Base-by-base conservation (phyloP, 768 basidiomycete genomes). In the Boletus bicolor region DNA sequence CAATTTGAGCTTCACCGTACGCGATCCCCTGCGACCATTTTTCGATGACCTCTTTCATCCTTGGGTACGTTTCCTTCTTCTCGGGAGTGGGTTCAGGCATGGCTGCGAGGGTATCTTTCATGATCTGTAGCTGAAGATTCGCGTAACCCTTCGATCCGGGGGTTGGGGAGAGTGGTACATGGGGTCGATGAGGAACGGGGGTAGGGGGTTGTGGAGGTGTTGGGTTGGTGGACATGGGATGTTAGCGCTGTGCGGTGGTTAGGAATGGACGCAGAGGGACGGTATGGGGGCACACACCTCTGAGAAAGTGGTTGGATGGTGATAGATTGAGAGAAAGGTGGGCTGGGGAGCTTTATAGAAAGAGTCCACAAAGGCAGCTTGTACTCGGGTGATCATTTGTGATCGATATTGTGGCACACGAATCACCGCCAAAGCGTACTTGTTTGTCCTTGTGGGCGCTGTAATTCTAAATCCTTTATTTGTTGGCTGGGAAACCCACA, bases 391-490 rank as follows among this genome's bases (percentile, higher is more conserved):
- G 48, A 66, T 64, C 70, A 73, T 72, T 66, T 42, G 51, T 55
- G 63, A 73, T 72, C 64, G 62, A 67, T 70, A 63, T 68, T 24
- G 60, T 68, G 62, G 57, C 60, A 53, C 51, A 47, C 45, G 21
- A 45, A 55, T 47, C 61, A 46, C 54, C 36, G 73, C 71, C 57
- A 73, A 66, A 72, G 69, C 67, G 63, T 68, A 50, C 53, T 76
- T 76, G 76, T 77, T 76, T 76, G 76, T 74, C 72, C 75, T 72
- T 76, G 75, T 76, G 75, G 76, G 75, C 63, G 74, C 73, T 51
- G 38, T 38, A 60, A 65, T 54, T 55, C 55, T 21, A 54, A 53
- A 51, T 56, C 56, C 55, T 66, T 71, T 67, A 59, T 73, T 74
- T 63, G 67, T 67, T 53, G 61, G 61, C 63, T 66, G 62, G 56